phyloP scores from a whole-genome alignment of 2,329 filamentous ascomycete species.

The Tolypocladium guangdongense region DNA sequence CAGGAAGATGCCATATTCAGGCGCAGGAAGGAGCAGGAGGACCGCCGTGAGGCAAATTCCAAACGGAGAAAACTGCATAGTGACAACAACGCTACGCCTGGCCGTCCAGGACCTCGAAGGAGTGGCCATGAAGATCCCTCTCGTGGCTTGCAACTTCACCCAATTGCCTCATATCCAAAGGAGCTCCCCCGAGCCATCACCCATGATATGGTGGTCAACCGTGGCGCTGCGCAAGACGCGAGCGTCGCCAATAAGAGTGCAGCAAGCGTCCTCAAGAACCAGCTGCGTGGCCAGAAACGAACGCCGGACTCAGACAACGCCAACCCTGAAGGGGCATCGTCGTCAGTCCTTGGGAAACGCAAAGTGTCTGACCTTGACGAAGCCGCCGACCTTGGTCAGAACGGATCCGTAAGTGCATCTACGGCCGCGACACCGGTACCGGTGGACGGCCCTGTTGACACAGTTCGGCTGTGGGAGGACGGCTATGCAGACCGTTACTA shows the following conservation, averaged over 20 bases:
- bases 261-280: conserved; percentile 75
- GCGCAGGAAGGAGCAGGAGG: conserved; percentile 74
- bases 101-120: conserved; percentile 11
- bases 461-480: conserved; percentile 85
- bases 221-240: conserved; percentile 52
- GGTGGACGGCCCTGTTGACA: conserved; percentile 63
- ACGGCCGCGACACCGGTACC: conserved; percentile 35
- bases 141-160: conserved; percentile 19
- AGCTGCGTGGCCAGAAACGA: conserved; percentile 44
- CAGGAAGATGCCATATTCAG: conserved; percentile 92
- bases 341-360: conserved; percentile 57
- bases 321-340: conserved; percentile 22
- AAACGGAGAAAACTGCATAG: conserved; percentile 69
- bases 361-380: conserved; percentile 63
- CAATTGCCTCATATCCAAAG: conserved; percentile 39
- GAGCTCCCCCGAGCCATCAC: conserved; percentile 52
- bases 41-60: conserved; percentile 67
- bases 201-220: conserved; percentile 80
- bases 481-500: conserved; percentile 96
- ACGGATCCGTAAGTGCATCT: conserved; percentile 31
- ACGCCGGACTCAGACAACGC: not conserved
- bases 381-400: conserved; percentile 46
- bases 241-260: conserved; percentile 89
- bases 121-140: conserved; percentile 24
- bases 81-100: conserved; percentile 26